Evolutionary conservation across 768 basidiomycete genomes (phyloP).

Genomic region (Termitomyces sp.): DNA sequence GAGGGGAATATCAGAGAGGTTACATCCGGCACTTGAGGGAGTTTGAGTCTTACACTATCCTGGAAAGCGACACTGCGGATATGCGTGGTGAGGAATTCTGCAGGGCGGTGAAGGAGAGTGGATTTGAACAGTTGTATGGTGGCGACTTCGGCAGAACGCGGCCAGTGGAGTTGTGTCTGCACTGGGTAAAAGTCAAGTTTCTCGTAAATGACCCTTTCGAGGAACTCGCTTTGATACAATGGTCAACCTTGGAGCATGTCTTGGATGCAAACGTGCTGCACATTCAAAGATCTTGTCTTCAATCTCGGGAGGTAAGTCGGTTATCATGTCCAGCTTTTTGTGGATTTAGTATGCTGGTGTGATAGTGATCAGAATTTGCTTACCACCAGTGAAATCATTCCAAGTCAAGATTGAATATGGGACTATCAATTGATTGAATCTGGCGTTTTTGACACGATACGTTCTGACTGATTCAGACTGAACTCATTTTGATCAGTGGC

Average conservation of each 20-base stretch:
- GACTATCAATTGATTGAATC: no score
- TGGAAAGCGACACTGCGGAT: background rate
- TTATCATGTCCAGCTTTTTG: background rate
- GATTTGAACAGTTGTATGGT: no score
- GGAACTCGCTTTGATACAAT: background rate
- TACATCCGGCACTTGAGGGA: background rate
- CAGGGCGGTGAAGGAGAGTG: background rate
- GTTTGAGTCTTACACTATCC: background rate
- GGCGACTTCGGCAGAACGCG: background rate
- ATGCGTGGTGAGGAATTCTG: background rate
- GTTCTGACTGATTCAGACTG: no score
- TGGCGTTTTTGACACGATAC: no score
- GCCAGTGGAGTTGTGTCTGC: background rate
- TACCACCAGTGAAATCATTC: no score
- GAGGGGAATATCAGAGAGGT: background rate
- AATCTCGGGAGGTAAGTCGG: background rate
- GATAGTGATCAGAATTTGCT: no score
- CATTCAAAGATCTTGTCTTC: background rate
- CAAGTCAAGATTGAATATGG: no score
- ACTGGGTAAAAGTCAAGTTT: background rate
- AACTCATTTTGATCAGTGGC: no score
- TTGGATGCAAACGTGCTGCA: background rate
- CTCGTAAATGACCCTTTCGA: background rate
- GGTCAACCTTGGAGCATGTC: background rate
- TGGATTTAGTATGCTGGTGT: no score